Conservation (phyloP, 768 basidiomycete species). For the Suillus weaverae region DNA sequence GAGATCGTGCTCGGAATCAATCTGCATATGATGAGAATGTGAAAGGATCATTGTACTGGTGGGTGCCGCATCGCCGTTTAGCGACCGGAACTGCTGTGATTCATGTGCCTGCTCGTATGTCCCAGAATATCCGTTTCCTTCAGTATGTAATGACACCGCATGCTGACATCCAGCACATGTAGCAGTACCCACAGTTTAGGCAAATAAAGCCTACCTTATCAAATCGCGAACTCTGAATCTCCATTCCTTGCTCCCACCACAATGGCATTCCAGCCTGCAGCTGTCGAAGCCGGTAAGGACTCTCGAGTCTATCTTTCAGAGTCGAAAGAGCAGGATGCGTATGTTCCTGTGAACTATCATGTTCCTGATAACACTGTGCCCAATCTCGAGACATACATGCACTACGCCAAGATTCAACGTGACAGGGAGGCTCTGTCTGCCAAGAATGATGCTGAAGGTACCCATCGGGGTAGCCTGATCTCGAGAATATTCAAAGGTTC, state of each 20-base stretch:
- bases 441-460: background rate
- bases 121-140: background rate
- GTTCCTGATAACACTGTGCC: constrained; percentile 26
- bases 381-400: constrained; percentile 33
- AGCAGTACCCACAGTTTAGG: background rate
- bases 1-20: background rate
- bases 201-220: background rate
- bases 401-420: constrained; percentile 31
- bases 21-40: background rate
- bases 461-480: background rate
- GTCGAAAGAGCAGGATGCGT: background rate
- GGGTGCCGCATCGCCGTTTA: background rate
- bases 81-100: background rate
- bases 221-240: background rate
- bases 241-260: constrained; percentile 6
- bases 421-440: constrained; percentile 22
- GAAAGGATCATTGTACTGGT: background rate
- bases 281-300: constrained; percentile 16
- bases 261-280: constrained; percentile 25
- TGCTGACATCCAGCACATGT: background rate
- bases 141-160: background rate
- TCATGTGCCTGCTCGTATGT: background rate
- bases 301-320: constrained; percentile 17
- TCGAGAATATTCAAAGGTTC: constrained; percentile 7
- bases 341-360: constrained; percentile 17